phyloP scores from a whole-genome alignment of 2,329 filamentous ascomycete genomes.

The Sclerotinia borealis region DNA sequence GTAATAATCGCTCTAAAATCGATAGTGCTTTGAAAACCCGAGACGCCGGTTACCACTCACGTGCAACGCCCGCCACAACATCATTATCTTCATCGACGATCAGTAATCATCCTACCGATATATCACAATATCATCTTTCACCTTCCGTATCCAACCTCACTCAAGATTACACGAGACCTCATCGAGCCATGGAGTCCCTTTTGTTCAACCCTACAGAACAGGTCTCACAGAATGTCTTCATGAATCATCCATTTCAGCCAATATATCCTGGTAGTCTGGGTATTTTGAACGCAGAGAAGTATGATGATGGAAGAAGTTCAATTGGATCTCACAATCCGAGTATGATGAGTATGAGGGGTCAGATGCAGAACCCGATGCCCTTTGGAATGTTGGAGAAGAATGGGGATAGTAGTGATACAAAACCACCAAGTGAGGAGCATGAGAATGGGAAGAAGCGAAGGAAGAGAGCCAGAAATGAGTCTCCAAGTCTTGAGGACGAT shows the following conservation, averaged over 20 bases:
- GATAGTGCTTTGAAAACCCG: not conserved
- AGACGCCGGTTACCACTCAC: not conserved
- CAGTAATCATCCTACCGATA: slow-evolving; percentile 15
- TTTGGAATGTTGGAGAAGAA: slow-evolving; percentile 22
- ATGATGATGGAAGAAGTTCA: slow-evolving; percentile 34
- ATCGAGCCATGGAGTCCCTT: slow-evolving; percentile 23
- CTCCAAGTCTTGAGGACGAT: slow-evolving; percentile 34
- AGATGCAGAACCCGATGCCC: slow-evolving; percentile 19
- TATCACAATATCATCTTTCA: not conserved
- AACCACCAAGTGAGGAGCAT: slow-evolving; percentile 22
- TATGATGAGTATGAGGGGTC: slow-evolving; percentile 9
- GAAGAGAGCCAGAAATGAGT: slow-evolving; percentile 31
- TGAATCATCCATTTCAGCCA: slow-evolving; percentile 16
- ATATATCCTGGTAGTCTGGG: slow-evolving; percentile 19
- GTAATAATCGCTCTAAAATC: not conserved
- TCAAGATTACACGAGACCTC: slow-evolving; percentile 7
- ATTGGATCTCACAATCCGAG: slow-evolving; percentile 15
- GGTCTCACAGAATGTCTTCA: slow-evolving; percentile 15
- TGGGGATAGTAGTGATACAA: slow-evolving; percentile 14
- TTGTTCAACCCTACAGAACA: slow-evolving; percentile 15
- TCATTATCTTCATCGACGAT: slow-evolving; percentile 3
- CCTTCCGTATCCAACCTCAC: slow-evolving; percentile 5
- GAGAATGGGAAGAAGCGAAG: slow-evolving; percentile 30
- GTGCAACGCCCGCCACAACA: not conserved
- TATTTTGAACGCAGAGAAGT: slow-evolving; percentile 45